Percentiles rank a stretch among this genome's conserved stretches.
Conservation (phyloP, 2,329 filamentous ascomycete species). For the Neofusicoccum sp. region DNA sequence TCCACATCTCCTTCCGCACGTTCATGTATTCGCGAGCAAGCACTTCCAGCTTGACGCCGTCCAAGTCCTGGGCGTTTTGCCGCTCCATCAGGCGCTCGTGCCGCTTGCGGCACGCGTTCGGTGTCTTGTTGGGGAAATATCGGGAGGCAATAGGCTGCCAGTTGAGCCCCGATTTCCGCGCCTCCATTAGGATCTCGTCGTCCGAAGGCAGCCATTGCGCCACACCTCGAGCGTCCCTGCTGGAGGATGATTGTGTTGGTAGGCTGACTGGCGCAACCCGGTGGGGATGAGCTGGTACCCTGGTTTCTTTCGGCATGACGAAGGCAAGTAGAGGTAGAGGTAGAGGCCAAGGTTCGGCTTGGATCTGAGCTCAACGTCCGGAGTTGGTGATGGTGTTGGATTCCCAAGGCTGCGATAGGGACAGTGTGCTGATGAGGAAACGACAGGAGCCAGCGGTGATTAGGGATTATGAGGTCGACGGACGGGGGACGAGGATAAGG, state of each 20-base stretch:
- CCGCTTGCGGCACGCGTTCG: constrained; percentile 85
- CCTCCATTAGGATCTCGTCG: constrained; percentile 69
- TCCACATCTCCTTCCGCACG: constrained; percentile 80
- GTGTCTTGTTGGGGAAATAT: constrained; percentile 72
- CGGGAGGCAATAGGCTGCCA: constrained; percentile 77
- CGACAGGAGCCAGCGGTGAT: constrained; percentile 2
- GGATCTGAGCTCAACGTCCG: background rate
- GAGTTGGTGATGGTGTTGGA: background rate
- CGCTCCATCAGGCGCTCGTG: constrained; percentile 82
- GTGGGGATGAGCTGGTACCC: constrained; percentile 28
- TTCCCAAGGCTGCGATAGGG: background rate
- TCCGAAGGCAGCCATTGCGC: constrained; percentile 68
- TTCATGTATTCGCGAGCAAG: constrained; percentile 77
- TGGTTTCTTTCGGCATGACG: constrained; percentile 47
- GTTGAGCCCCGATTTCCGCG: constrained; percentile 73
- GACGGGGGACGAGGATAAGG: background rate
- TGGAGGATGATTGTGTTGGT: constrained; percentile 28
- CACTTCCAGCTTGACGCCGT: constrained; percentile 69
- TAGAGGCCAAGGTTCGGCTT: background rate
- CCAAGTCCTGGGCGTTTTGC: constrained; percentile 72
- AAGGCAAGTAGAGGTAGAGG: background rate
- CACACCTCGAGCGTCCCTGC: constrained; percentile 33
- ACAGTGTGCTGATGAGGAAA: background rate
- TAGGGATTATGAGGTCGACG: constrained; percentile 7
- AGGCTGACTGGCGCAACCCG: constrained; percentile 32